Evolutionary conservation across 73 alveolate genomes (phyloP).

Genomic region (Breviolum minutum): DNA sequence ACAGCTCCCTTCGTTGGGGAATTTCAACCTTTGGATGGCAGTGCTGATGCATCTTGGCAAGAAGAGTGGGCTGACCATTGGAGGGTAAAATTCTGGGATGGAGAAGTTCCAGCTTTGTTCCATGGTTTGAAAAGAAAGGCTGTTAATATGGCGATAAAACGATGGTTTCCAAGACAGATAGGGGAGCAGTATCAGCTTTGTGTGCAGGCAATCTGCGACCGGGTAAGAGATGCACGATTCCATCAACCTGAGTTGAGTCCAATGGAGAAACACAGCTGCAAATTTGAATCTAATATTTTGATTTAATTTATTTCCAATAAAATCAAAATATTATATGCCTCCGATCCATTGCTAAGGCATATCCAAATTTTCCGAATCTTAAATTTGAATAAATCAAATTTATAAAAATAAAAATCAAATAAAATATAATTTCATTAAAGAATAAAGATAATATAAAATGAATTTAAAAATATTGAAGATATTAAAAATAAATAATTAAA

Average conservation of each 20-base stretch:
- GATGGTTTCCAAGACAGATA: not conserved
- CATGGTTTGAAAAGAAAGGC: not conserved
- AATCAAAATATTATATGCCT: not conserved
- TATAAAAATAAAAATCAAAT: not conserved
- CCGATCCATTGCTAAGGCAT: not conserved
- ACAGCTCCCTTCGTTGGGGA: not conserved
- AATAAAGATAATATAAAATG: not conserved
- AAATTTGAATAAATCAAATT: not conserved
- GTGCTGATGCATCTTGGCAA: constrained; percentile 16
- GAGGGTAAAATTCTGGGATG: not conserved
- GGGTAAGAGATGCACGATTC: constrained; percentile 10
- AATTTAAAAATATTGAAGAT: not conserved
- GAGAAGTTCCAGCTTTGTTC: not conserved
- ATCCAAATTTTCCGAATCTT: constrained; percentile 2
- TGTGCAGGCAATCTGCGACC: constrained; percentile 1
- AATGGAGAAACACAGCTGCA: constrained; percentile 33
- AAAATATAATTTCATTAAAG: too few species aligned
- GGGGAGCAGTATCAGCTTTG: not conserved
- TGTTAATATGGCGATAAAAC: not conserved
- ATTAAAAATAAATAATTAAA: not conserved
- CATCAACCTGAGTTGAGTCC: constrained; percentile 33
- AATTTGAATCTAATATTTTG: not conserved
- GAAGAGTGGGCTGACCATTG: not conserved
- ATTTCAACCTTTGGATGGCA: not conserved
- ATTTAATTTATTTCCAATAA: not conserved